These are phyloP conservation scores for Reticulascus tulasneorum DNA, from an alignment of 2,329 filamentous ascomycete species.

Conservation along the genomic window DNA sequence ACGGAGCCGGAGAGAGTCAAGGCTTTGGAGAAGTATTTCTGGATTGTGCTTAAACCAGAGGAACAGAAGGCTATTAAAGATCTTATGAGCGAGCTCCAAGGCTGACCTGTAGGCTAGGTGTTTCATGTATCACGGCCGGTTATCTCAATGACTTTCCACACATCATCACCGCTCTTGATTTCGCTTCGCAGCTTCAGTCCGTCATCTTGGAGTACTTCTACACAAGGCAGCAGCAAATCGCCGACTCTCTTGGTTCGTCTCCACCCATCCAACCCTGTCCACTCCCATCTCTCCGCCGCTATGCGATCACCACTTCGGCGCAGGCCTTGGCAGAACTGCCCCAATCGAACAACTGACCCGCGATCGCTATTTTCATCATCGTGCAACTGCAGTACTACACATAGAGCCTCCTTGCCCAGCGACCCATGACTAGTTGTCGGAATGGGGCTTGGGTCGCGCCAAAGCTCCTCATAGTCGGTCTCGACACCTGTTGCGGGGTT, in stretches of 20 bases:
- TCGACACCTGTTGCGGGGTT: slow-evolving; percentile 50
- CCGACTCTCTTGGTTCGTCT: slow-evolving; percentile 31
- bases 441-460: slow-evolving; percentile 47
- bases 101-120: no score
- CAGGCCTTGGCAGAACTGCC: slow-evolving; percentile 53
- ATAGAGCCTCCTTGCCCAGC: slow-evolving; percentile 15
- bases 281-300: slow-evolving; percentile 54
- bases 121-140: no score
- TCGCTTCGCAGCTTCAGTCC: no score
- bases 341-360: slow-evolving; percentile 52
- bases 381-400: slow-evolving; percentile 38
- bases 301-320: slow-evolving; percentile 38
- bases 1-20: slow-evolving; percentile 45
- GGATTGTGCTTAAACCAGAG: slow-evolving; percentile 38
- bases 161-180: no score
- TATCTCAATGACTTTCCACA: no score
- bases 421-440: no score
- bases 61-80: slow-evolving; percentile 47
- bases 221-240: slow-evolving; percentile 27
- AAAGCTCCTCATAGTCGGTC: slow-evolving; percentile 63
- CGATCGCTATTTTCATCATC: slow-evolving; percentile 26
- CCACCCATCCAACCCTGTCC: slow-evolving; percentile 28
- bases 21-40: slow-evolving; percentile 47
- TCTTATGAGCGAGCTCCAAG: no score
- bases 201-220: no score